These are phyloP conservation scores for Macrocybe gigantea DNA, from an alignment of 768 basidiomycete genomes.

Conservation along the genomic window DNA sequence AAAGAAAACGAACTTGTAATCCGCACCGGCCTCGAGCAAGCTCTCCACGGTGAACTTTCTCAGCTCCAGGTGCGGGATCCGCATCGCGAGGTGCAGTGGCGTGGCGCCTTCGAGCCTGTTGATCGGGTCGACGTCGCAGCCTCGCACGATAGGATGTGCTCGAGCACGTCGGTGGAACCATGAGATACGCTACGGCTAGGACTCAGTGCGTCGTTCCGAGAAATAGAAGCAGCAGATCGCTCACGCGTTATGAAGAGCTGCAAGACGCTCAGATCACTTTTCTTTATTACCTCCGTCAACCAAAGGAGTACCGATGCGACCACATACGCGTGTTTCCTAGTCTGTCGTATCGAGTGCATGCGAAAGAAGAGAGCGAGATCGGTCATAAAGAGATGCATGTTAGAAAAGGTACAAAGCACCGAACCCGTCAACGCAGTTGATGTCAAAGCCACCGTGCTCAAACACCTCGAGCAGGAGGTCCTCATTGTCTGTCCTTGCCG, in stretches of 20 bases:
- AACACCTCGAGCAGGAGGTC: conserved; percentile 61
- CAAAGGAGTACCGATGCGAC: background rate
- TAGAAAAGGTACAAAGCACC: conserved; percentile 20
- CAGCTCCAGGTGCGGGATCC: conserved; percentile 47
- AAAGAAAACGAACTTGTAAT: conserved; percentile 45
- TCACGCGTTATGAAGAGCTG: conserved; percentile 73
- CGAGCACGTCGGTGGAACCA: conserved; percentile 59
- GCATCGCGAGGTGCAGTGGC: conserved; percentile 72
- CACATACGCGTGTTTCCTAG: conserved; percentile 76
- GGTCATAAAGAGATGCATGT: background rate
- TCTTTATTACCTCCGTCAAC: too few relatives aligned
- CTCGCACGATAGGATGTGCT: conserved; percentile 67
- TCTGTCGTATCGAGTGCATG: conserved; percentile 25
- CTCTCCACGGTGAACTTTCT: conserved; percentile 51
- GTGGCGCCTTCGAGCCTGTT: conserved; percentile 69
- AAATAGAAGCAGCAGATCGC: conserved; percentile 12
- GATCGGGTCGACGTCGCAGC: conserved; percentile 76
- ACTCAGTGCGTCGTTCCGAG: background rate
- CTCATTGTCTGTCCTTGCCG: conserved; percentile 69
- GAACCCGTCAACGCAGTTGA: conserved; percentile 77
- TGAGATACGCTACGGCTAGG: conserved; percentile 36
- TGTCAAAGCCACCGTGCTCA: conserved; percentile 50
- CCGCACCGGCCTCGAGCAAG: conserved; percentile 75
- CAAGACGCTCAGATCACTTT: background rate
- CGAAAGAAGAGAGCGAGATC: background rate